Evolutionary conservation across 1,284 basidiomycete genomes (phyloP), one percentile per base, ranked within the genome.

Genomic region (Ceratobasidium sp.): DNA sequence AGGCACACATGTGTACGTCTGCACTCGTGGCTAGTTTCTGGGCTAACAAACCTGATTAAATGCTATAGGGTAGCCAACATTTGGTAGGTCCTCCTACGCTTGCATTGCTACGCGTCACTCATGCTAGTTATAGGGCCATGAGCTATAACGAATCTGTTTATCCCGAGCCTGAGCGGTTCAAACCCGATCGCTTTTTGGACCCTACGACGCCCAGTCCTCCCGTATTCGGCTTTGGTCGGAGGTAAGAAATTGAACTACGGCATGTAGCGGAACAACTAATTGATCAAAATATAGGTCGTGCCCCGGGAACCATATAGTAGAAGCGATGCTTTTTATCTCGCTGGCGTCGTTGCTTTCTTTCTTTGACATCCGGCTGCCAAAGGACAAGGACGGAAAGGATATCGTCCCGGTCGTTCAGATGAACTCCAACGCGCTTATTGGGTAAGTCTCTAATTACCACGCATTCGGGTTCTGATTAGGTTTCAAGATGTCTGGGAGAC

Each of bases 121-220:
- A 40, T 50, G 29, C 27, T 32, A 13, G 29, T n/a, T 17, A 27
- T 47, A 72, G 72, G 69, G 56, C 57, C 10, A 73, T 72, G 29
- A 55, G 54, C 32, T 53, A 70, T 31, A 34, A 73, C 50, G 32
- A 60, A 22, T 34, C 25, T 10, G 50, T 68, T n/a, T 73, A 71
- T 47, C 27, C 45, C 8, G 42, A 73, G 12, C 72, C 73, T 3
- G 31, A 60, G 22, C 8, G 38, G 35, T 74, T 74, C 70, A 56
- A 69, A 10, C 73, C 73, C 15, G 71, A 70, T 32, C 72, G 73
- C 3, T 73, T 72, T 58, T 50, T 72, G 15, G 55, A 72, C 13
- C 47, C 58, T 10, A 35, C 34, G 2, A 31, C 31, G 1, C 58
- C 58, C 25, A 27, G 25, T 13, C 31, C 58, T 4, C 58, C 58